Conservation (phyloP, 495 filamentous ascomycete species). For the Xylaria curta region DNA sequence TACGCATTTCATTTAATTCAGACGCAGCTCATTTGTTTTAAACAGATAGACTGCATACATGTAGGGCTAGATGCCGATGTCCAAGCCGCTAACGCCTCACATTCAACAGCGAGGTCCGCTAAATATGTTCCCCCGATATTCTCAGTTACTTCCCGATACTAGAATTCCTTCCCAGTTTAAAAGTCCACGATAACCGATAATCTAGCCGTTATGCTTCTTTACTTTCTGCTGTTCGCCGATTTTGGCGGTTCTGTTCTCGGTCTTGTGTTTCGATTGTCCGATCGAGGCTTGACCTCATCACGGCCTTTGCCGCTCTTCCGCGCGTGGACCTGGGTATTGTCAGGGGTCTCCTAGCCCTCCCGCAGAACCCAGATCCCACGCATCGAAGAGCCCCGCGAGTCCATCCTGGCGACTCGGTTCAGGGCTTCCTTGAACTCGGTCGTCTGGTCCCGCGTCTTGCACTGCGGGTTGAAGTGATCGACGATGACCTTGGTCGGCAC, state of each 20-base stretch:
- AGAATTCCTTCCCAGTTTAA: not conserved
- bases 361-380: conserved; percentile 50
- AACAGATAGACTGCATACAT: not conserved
- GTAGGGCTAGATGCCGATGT: not conserved
- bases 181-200: not conserved
- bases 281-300: not conserved
- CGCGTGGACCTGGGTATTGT: not conserved
- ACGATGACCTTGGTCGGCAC: conserved; percentile 78
- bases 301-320: not conserved
- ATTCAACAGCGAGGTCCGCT: not conserved
- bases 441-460: conserved; percentile 46
- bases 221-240: no score
- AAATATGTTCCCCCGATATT: not conserved
- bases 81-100: not conserved
- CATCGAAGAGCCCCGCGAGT: conserved; percentile 48
- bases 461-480: conserved; percentile 72
- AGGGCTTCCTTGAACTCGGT: conserved; percentile 57
- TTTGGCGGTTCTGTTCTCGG: no score
- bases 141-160: not conserved
- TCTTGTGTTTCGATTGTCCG: not conserved
- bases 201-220: not conserved
- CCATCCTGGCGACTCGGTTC: conserved; percentile 56
- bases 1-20: not conserved
- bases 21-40: not conserved
- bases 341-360: conserved; percentile 8